A percentile compares a stretch with the other conserved stretches of the same genome.
These are phyloP conservation scores for Chenopodium quinoa DNA, from an alignment of 148 eudicot species.

Conservation along the genomic window DNA sequence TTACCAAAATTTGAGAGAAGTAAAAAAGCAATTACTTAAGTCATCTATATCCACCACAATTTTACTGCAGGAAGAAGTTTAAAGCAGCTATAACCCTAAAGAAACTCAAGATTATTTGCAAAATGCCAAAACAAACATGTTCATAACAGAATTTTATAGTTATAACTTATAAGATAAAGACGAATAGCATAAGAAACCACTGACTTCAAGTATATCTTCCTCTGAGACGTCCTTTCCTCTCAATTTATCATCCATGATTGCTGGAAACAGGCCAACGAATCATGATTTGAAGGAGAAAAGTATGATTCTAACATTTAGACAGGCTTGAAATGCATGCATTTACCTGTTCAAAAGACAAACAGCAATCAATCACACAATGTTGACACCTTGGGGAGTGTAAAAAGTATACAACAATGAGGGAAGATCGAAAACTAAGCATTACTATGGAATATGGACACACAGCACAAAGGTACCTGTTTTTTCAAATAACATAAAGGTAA, in stretches of 20 bases:
- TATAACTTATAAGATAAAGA: slow-evolving; percentile 16
- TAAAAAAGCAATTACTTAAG: no score
- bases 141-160: neutral
- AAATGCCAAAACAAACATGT: slow-evolving; percentile 10
- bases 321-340: slow-evolving; percentile 32
- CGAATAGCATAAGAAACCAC: slow-evolving; percentile 34
- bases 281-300: slow-evolving; percentile 47
- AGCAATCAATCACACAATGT: slow-evolving; percentile 17
- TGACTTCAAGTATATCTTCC: slow-evolving; percentile 80
- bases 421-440: neutral
- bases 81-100: slow-evolving; percentile 15
- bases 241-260: slow-evolving; percentile 79
- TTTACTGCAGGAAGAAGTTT: no score
- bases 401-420: neutral
- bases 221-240: slow-evolving; percentile 76
- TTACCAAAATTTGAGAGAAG: no score
- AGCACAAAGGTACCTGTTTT: neutral
- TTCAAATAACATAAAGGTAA: neutral
- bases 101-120: neutral
- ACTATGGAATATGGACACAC: neutral
- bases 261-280: slow-evolving; percentile 77
- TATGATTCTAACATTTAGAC: slow-evolving; percentile 35
- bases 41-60: no score
- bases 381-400: neutral
- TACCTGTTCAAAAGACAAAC: slow-evolving; percentile 41